Evolutionary conservation across 164 flowering plant species (phyloP), one percentile per base, ranked within the genome.

Genomic region (Akebia trifoliata): DNA sequence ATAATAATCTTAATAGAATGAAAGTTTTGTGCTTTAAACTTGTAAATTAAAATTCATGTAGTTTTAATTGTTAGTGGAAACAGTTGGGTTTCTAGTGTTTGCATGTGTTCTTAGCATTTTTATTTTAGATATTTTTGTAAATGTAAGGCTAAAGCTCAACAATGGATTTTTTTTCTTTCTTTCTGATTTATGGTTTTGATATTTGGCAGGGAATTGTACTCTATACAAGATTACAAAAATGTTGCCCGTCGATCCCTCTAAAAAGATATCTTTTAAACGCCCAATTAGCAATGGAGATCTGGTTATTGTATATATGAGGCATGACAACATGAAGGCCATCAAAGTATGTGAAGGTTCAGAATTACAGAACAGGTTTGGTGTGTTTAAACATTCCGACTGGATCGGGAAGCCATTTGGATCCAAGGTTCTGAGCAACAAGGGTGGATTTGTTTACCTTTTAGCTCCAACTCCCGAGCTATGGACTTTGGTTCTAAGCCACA

Each of bases 391-490:
- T 63, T 74, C 80, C 1, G 95, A 86, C 34, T 88, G 94, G 96
- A 81, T 88, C 36, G 96, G 98, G 18, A 86, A 78, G 75, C 86
- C 86, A 0, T 88, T 91, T 69, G 98, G 96, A 31, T 76, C 84
- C 52, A 91, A 85, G 56, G 92, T 81, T 18, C 69, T 81, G 10
- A 88, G 92, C 77, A 78, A 60, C 69, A 88, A 86, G 66, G 85
- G 88, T 25, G 83, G 83, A 34, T 91, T 81, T 72, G 81, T 90
- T 43, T 84, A 87, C 78, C 64, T 90, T 70, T 65, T 90, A 56
- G 95, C 91, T 54, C 97, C 95, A 18, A 87, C 96, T 26, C 91
- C 97, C 0, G 95, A 90, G 74, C 56, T 87, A 6, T 90, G 97
- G 97, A 90, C 94, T 29, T 60, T 90, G 69, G 97, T 84, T 67